Base-by-base conservation (phyloP, 2,329 filamentous ascomycete genomes). In the Aspergillus clavatus region DNA sequence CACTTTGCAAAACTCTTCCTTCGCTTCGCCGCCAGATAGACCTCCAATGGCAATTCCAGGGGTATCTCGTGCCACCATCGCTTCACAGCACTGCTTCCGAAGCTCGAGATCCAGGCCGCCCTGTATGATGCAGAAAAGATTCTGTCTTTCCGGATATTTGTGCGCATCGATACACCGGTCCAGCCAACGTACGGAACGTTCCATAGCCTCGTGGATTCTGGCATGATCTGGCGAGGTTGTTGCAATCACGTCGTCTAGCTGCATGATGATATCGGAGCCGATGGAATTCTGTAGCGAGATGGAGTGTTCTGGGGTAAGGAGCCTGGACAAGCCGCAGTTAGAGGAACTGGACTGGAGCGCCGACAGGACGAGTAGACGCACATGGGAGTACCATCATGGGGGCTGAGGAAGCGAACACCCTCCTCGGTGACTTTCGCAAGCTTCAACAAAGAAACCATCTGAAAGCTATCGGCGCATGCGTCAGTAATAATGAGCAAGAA, bases 231-330 rank as follows among this genome's bases (percentile, higher is more conserved):
- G 91, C 0, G 89, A 96, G 0, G 93, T 98, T 0, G 93, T 97
- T 23, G 89, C 91, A 41, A 98, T 86, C 11, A 98, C 94, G 68
- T 98, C 94, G 74, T 98, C 93, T 3, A 98, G 82, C 70, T 98
- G 94, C 94, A 98, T 98, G 55, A 97, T 96, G 58, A 98, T 97
- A 70, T 98, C 93, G 52, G 89, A 95, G 53, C 93, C 93, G 60
- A 98, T 98, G 43, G 86, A 91, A 69, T 98, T 97, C 66, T 98
- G 93, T 3, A 98, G 78, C 8, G 84, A 85, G 58, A 98, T 96
- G 0, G 93, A 97, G 72, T 97, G 91, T 67, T 98, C 94, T 0
- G 93, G 93, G 0, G 93, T 98, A 38, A 98, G 82, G 8, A 98
- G 82, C 77, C 77, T 80, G 42, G 12, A 12, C 38, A 19, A 5